Percentiles rank a stretch among this genome's conserved stretches.
Evolutionary conservation across 345 rosid genomes (phyloP).

Genomic region (Firmiana major): DNA sequence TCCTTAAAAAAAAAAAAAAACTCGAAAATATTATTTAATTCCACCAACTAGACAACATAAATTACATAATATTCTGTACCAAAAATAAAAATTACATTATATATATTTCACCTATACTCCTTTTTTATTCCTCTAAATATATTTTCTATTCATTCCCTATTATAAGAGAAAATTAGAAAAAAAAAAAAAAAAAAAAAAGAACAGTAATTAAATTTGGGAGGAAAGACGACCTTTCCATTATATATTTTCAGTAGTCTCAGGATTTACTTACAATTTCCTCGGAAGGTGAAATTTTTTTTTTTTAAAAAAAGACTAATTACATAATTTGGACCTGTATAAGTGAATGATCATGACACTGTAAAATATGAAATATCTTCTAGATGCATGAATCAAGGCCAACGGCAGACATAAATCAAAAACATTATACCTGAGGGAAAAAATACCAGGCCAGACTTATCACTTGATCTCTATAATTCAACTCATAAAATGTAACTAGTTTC

Average conservation of each 20-base stretch:
- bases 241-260: slow-evolving; percentile 13
- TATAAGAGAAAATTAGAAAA: too few relatives aligned
- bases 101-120: too few relatives aligned
- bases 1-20: too few relatives aligned
- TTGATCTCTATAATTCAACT: background rate
- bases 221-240: background rate
- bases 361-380: slow-evolving; percentile 1
- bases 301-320: slow-evolving; percentile 22
- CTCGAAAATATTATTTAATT: too few relatives aligned
- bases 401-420: background rate
- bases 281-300: background rate
- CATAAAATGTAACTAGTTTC: slow-evolving; percentile 18
- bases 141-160: too few relatives aligned
- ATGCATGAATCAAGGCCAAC: background rate
- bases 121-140: too few relatives aligned
- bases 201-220: background rate
- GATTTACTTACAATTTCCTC: slow-evolving; percentile 34
- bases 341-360: slow-evolving; percentile 12
- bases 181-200: background rate
- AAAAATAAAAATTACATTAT: too few relatives aligned
- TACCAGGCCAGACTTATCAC: background rate
- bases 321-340: slow-evolving; percentile 18
- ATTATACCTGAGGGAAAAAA: slow-evolving; percentile 14
- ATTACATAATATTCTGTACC: too few relatives aligned
- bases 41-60: too few relatives aligned